A percentile compares a stretch with the other conserved stretches of the same genome.
These are phyloP conservation scores for Magnaporthiopsis poae DNA, from an alignment of 2,329 filamentous ascomycete genomes.

Conservation along the genomic window DNA sequence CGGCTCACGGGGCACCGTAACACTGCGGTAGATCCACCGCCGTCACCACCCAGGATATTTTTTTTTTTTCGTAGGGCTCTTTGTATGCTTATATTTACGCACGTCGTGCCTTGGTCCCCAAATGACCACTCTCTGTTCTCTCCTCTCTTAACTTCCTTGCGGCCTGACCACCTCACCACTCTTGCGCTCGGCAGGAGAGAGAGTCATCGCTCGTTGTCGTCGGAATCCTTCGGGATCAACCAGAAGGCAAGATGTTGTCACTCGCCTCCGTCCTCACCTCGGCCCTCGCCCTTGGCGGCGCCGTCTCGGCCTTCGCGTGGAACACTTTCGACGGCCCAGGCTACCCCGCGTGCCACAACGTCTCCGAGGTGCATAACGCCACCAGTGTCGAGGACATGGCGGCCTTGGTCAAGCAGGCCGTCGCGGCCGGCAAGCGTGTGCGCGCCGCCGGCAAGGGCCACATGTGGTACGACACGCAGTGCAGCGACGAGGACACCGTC, in stretches of 20 bases:
- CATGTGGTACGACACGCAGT: slow-evolving; percentile 46
- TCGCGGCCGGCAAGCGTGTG: slow-evolving; percentile 28
- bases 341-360: slow-evolving; percentile 36
- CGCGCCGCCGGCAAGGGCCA: slow-evolving; percentile 40
- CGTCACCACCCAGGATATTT: neutral
- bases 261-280: neutral
- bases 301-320: slow-evolving; percentile 21
- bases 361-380: slow-evolving; percentile 34
- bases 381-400: slow-evolving; percentile 33
- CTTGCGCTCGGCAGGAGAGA: neutral
- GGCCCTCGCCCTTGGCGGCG: neutral
- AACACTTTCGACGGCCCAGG: slow-evolving; percentile 42
- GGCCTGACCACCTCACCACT: neutral
- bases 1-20: neutral
- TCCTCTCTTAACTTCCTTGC: neutral
- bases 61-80: neutral
- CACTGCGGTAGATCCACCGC: neutral
- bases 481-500: slow-evolving; percentile 37
- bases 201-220: neutral
- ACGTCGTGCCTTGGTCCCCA: neutral
- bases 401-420: slow-evolving; percentile 30
- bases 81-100: neutral
- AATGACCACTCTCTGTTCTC: neutral
- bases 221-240: neutral
- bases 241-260: neutral